These are phyloP conservation scores for Fonsecaea nubica DNA, from an alignment of 2,329 filamentous ascomycete species.

Conservation along the genomic window DNA sequence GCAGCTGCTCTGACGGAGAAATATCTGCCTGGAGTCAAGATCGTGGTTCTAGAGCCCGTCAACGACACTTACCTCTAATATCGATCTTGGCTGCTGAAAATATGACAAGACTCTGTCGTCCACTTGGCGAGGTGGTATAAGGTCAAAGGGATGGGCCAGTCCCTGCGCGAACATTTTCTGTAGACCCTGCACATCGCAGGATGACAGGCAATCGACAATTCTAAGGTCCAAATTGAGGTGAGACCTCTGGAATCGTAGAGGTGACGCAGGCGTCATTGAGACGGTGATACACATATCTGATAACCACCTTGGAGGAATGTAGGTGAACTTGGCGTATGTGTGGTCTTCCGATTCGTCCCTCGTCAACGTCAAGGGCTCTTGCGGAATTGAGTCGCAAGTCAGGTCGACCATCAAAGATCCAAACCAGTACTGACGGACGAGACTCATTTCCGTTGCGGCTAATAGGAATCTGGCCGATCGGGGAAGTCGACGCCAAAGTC, in stretches of 20 bases:
- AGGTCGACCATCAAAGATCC: neutral
- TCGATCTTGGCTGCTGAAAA: neutral
- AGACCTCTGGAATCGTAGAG: neutral
- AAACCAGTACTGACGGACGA: constrained; percentile 1
- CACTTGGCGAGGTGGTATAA: neutral
- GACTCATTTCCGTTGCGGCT: neutral
- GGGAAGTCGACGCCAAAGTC: neutral
- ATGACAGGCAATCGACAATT: neutral
- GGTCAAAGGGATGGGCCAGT: neutral
- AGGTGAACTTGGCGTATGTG: neutral
- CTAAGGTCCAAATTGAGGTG: neutral
- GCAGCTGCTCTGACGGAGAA: neutral
- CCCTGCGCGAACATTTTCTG: neutral
- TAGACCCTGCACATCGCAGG: neutral
- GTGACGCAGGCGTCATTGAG: neutral
- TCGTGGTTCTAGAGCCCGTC: neutral
- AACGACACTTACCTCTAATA: neutral
- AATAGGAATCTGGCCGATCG: neutral
- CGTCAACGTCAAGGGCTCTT: neutral
- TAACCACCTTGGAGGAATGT: neutral
- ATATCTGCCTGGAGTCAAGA: neutral
- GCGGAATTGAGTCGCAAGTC: neutral
- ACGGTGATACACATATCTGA: neutral
- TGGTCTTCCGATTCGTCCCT: neutral
- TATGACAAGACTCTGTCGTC: no score